phyloP scores from a whole-genome alignment of 495 filamentous ascomycete species.

The Penicilliopsis zonata region DNA sequence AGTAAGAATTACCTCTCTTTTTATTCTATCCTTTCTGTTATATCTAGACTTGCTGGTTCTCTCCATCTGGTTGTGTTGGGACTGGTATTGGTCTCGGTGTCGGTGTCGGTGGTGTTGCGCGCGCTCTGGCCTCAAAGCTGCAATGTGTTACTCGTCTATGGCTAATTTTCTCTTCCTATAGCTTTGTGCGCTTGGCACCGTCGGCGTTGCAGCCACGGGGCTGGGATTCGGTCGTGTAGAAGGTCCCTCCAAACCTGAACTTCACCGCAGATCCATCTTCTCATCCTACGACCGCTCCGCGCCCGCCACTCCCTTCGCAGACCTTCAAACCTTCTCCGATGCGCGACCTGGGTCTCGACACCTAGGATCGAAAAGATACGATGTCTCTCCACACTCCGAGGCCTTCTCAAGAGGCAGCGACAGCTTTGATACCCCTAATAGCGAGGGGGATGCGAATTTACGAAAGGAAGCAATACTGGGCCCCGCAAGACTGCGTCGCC shows the following conservation, averaged over 20 bases:
- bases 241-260: constrained; percentile 15
- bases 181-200: constrained; percentile 61
- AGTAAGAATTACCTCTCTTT: constrained; percentile 16
- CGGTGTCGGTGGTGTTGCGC: no score
- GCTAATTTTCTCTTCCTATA: constrained; percentile 15
- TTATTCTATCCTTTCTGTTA: constrained; percentile 1
- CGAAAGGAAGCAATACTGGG: constrained; percentile 39
- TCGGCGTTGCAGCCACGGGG: constrained; percentile 54
- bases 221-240: constrained; percentile 50
- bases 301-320: constrained; percentile 7
- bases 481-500: constrained; percentile 32
- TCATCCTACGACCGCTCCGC: constrained; percentile 11
- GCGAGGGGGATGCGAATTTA: constrained; percentile 8
- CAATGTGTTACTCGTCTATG: constrained; percentile 1
- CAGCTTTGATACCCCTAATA: background rate
- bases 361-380: constrained; percentile 8
- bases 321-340: constrained; percentile 11
- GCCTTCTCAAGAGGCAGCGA: background rate
- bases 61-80: no score
- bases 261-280: constrained; percentile 18
- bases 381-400: constrained; percentile 4
- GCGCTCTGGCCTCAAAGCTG: constrained; percentile 1
- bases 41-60: background rate
- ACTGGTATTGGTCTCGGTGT: no score
- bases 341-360: constrained; percentile 15